Evolutionary conservation across 2,329 filamentous ascomycete genomes (phyloP), one percentile per base, ranked within the genome.

Genomic region (Aschersonia sp.): DNA sequence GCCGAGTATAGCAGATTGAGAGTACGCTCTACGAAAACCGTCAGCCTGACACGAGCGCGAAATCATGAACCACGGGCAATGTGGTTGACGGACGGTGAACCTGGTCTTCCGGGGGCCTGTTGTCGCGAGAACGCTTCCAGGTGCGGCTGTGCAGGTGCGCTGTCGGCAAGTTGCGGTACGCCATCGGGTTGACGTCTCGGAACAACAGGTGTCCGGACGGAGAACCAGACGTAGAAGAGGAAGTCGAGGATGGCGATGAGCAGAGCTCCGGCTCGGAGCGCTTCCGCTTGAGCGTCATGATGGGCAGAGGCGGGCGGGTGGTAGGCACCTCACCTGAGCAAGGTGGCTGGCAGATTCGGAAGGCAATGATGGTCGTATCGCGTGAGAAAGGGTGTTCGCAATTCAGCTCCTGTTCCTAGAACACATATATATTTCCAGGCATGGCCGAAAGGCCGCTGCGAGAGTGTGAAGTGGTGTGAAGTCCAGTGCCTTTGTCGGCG

Each of bases 231-330:
- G 29, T 68, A 42, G 68, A 65, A 50, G 22, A 22, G 22, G 64
- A 67, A 42, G 69, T 66, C 8, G 73, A 61, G 6, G 60, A 62
- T 46, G 67, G 69, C 37, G 68, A 68, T 37, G 67, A 64, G 45
- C 70, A 73, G 50, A 79, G 65, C 58, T 79, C 75, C 29, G 75
- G 75, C 48, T 73, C 69, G 55, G 78, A 81, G 42, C 77, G 72
- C 67, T 82, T 83, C 62, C 79, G 77, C 60, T 82, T 83, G 57
- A 79, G 64, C 30, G 70, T 60, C 73, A 77, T 78, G 35, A 9
- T 37, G 35, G 35, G 4, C 35, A 12, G 8, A 9, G 35, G 35
- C 35, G 35, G 12, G 35, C 35, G 12, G 35, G 35, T 37, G 8
- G 35, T 37, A 37, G 35, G 12, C 12, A 12, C 12, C 12, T 37